Percentiles rank a stretch among this genome's conserved stretches.
Evolutionary conservation across 176 grass and related monocot species (phyloP).

Genomic region (Elymus sibiricus): DNA sequence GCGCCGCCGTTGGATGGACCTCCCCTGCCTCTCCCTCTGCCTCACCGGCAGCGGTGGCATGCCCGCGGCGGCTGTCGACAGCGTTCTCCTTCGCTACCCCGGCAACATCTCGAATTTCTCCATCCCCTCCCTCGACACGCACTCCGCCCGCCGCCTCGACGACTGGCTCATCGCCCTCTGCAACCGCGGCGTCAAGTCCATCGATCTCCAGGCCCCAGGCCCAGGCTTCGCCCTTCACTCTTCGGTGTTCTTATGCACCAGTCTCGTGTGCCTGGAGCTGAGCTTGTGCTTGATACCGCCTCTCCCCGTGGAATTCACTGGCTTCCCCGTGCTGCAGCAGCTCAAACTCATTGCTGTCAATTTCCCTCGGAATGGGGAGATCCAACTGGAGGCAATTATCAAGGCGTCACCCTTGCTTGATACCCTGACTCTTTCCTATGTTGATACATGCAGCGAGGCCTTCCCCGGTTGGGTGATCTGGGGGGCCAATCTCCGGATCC

Average conservation of each 20-base stretch:
- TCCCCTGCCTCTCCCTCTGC: background rate
- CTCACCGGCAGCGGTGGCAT: background rate
- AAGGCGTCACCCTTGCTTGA: background rate
- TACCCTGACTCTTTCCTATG: background rate
- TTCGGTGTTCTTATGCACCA: constrained; percentile 5
- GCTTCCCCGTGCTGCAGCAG: background rate
- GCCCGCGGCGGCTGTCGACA: background rate
- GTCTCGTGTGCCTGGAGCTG: background rate
- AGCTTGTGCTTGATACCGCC: background rate
- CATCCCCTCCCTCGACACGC: background rate
- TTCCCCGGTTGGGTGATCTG: background rate
- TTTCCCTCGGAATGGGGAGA: background rate
- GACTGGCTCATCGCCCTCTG: background rate
- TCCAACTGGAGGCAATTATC: background rate
- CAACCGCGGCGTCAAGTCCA: background rate
- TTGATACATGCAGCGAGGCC: background rate
- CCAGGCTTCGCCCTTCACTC: background rate
- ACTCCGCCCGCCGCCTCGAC: background rate
- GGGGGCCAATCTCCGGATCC: background rate
- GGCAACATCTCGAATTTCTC: background rate
- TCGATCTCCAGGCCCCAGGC: background rate
- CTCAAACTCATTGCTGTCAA: background rate
- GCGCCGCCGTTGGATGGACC: constrained; percentile 2
- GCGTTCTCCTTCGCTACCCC: background rate
- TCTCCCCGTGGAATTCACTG: background rate